phyloP scores from a whole-genome alignment of 495 filamentous ascomycete species.

The Aspergillus heteromorphus region DNA sequence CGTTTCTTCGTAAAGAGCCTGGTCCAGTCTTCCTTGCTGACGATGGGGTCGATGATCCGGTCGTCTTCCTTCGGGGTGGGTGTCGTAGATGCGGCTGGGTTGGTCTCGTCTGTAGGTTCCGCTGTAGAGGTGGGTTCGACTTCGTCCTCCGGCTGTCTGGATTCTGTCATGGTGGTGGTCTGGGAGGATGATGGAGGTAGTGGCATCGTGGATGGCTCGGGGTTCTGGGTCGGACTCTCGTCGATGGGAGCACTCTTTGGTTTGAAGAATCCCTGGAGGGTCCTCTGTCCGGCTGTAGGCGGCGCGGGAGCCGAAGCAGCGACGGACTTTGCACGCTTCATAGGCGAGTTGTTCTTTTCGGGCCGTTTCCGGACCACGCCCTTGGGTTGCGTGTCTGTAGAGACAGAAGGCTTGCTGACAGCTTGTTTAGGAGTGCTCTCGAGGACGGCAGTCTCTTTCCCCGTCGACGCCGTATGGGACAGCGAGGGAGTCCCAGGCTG shows the following conservation, averaged over 20 bases:
- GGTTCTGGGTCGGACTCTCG: neutral
- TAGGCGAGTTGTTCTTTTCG: constrained; percentile 13
- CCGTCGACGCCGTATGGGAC: neutral
- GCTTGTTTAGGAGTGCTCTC: neutral
- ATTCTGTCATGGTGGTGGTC: neutral
- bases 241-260: constrained; percentile 33
- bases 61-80: constrained; percentile 16
- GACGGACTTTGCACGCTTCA: constrained; percentile 47
- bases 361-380: constrained; percentile 28
- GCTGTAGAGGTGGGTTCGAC: no score
- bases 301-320: constrained; percentile 12
- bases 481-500: neutral
- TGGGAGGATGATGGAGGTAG: neutral
- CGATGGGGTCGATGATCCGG: constrained; percentile 60
- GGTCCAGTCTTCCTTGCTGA: constrained; percentile 76
- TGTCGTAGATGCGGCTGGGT: neutral
- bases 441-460: neutral
- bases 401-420: neutral
- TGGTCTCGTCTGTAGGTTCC: neutral
- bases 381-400: constrained; percentile 10
- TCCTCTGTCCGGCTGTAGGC: constrained; percentile 59
- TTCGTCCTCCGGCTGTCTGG: neutral
- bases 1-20: constrained; percentile 74
- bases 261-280: constrained; percentile 79
- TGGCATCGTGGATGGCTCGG: neutral